Percentiles rank a stretch among this genome's conserved stretches.
Conservation (phyloP, 129 eudicot genomes). For the Saposhnikovia divaricata region DNA sequence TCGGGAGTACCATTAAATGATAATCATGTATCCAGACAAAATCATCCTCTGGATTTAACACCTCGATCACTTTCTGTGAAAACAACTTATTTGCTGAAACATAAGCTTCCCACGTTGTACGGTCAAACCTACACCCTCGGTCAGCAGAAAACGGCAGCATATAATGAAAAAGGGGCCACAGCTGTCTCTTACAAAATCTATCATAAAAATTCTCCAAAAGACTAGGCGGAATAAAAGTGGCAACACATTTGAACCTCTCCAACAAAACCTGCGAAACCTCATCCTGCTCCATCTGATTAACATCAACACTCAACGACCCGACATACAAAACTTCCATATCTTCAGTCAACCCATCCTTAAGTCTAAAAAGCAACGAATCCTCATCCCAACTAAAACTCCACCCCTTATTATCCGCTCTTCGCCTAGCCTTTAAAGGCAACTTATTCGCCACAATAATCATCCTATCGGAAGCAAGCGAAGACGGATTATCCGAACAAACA, state of each 20-base stretch:
- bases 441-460: conserved; percentile 32
- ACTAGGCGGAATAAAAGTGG: conserved; percentile 14
- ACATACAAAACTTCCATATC: conserved; percentile 19
- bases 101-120: conserved; percentile 15
- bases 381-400: conserved; percentile 33
- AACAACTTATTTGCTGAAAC: conserved; percentile 20
- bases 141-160: conserved; percentile 16
- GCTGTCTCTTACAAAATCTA: conserved; percentile 16
- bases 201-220: conserved; percentile 16
- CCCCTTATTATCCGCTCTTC: conserved; percentile 21
- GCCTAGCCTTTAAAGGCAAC: conserved; percentile 24
- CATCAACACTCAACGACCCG: conserved; percentile 18
- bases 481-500: conserved; percentile 25
- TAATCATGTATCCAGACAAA: conserved; percentile 25
- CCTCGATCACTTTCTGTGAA: conserved; percentile 20
- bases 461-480: conserved; percentile 27
- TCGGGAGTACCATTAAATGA: conserved; percentile 26
- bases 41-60: conserved; percentile 20
- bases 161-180: conserved; percentile 19
- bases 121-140: conserved; percentile 15
- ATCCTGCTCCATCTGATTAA: conserved; percentile 14
- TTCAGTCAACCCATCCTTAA: conserved; percentile 30
- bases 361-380: conserved; percentile 26
- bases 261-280: conserved; percentile 14
- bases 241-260: conserved; percentile 21